Evolutionary conservation across 805 yeast species (phyloP), one percentile per base, ranked within the genome.

Genomic region (Wickerhamomyces canadensis): DNA sequence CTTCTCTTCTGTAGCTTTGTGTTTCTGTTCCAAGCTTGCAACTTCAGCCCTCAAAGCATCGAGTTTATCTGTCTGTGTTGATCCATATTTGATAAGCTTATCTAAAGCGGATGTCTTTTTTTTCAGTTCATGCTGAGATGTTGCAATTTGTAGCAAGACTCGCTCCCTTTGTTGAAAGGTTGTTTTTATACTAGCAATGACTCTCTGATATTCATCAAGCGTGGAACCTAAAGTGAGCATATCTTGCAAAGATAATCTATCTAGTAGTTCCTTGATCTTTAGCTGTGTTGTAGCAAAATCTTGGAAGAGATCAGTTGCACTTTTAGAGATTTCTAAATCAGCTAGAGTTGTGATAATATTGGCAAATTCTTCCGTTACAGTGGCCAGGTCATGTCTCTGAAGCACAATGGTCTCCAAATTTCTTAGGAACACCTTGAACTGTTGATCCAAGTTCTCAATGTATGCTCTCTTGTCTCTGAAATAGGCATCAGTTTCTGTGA

Each of bases 151-250:
- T 33, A 64, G 54, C 22, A 75, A 65, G 3, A 73, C 55, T 47
- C 78, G 84, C 40, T 76, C 71, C 47, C 98, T 72, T 40, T 86
- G 87, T 33, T 78, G 78, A 47, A 89, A 80, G 5, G 84, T 78
- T 32, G 77, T 72, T 45, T 81, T 74, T 23, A 87, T 74, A 21
- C 95, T 84, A 9, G 83, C 80, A 19, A 89, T 76, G 13, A 80
- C 65, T 34, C 98, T 72, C 34, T 80, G 66, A 56, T 93, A 89
- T 55, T 89, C 97, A 55, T 91, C 96, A 27, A 91, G 65, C 1
- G 95, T 85, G 19, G 84, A 75, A 2, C 95, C 95, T 33, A 91
- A 63, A 0, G 96, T 87, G 44, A 91, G 64, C 51, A 88, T 76
- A 48, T 91, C 97, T 57, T 86, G 95, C 60, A 84, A 60, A 41